Conservation (phyloP, 2,329 filamentous ascomycete genomes). For the Camillea tinctor region DNA sequence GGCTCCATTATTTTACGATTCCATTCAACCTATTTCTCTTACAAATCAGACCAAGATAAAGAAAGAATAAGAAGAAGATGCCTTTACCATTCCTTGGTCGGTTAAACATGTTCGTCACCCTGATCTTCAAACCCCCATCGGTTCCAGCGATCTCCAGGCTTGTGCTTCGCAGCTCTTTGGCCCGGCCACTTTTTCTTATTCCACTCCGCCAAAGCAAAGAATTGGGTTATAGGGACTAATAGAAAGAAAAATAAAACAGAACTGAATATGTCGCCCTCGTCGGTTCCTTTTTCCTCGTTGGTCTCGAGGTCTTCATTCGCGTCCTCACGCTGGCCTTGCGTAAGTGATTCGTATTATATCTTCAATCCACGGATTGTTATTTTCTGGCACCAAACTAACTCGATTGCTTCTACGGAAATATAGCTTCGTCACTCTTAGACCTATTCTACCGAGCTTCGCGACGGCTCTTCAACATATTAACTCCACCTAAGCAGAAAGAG, state of each 20-base stretch:
- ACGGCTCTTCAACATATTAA: slow-evolving; percentile 76
- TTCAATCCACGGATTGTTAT: slow-evolving; percentile 2
- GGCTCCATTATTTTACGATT: slow-evolving; percentile 5
- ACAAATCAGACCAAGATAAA: background rate
- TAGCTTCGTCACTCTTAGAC: slow-evolving; percentile 75
- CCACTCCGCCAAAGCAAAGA: background rate
- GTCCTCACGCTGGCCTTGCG: slow-evolving; percentile 85
- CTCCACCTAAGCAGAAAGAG: slow-evolving; percentile 66
- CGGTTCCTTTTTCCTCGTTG: slow-evolving; percentile 78
- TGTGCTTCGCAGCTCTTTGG: background rate
- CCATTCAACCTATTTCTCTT: slow-evolving; percentile 10
- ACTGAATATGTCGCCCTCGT: slow-evolving; percentile 86
- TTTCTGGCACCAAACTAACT: slow-evolving; percentile 15
- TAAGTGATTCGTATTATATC: slow-evolving; percentile 44
- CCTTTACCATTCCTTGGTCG: slow-evolving; percentile 42
- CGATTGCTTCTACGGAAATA: background rate
- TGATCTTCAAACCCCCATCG: background rate
- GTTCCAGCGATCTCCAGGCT: background rate
- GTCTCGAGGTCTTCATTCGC: slow-evolving; percentile 78
- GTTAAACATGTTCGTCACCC: slow-evolving; percentile 36
- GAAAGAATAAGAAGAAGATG: slow-evolving; percentile 25
- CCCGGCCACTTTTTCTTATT: background rate
- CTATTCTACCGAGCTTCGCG: slow-evolving; percentile 83
- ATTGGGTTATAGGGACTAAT: slow-evolving; percentile 7
- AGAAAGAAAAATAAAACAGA: slow-evolving; percentile 49